Percentiles rank a stretch among this genome's conserved stretches.
Evolutionary conservation across 2,329 filamentous ascomycete species (phyloP).

Genomic region (Fonsecaea multimorphosa): DNA sequence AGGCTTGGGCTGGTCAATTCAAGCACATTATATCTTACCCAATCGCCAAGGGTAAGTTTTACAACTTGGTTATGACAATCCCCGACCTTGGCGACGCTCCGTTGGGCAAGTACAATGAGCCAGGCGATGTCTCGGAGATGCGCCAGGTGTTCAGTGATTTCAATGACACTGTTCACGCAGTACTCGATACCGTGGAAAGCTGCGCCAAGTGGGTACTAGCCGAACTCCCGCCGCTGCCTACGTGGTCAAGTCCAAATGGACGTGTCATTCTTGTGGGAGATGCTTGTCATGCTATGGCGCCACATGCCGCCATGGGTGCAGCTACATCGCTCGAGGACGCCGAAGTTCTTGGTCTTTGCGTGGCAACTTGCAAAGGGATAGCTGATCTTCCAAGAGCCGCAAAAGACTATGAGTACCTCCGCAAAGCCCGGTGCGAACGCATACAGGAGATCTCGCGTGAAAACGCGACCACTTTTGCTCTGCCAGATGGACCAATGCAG

Average conservation of each 20-base stretch:
- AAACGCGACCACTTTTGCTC: constrained; percentile 18
- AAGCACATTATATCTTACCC: constrained; percentile 23
- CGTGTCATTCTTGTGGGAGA: constrained; percentile 50
- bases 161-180: constrained; percentile 9
- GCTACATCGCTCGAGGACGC: constrained; percentile 54
- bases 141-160: constrained; percentile 26
- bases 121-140: constrained; percentile 53
- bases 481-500: constrained; percentile 22
- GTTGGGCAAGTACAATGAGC: constrained; percentile 45
- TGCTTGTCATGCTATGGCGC: constrained; percentile 53
- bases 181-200: constrained; percentile 17
- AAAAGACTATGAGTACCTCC: constrained; percentile 19
- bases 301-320: constrained; percentile 52
- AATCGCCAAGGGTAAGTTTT: constrained; percentile 19
- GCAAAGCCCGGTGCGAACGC: constrained; percentile 24
- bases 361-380: not conserved
- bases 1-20: constrained; percentile 22
- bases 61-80: constrained; percentile 23
- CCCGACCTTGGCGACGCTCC: constrained; percentile 15
- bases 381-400: constrained; percentile 7
- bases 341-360: constrained; percentile 28
- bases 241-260: constrained; percentile 41
- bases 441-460: constrained; percentile 19
- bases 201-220: constrained; percentile 27
- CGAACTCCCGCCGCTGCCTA: constrained; percentile 38